These are phyloP conservation scores for Tetrapisispora nanseiensis DNA, from an alignment of 805 yeast species.

Conservation along the genomic window DNA sequence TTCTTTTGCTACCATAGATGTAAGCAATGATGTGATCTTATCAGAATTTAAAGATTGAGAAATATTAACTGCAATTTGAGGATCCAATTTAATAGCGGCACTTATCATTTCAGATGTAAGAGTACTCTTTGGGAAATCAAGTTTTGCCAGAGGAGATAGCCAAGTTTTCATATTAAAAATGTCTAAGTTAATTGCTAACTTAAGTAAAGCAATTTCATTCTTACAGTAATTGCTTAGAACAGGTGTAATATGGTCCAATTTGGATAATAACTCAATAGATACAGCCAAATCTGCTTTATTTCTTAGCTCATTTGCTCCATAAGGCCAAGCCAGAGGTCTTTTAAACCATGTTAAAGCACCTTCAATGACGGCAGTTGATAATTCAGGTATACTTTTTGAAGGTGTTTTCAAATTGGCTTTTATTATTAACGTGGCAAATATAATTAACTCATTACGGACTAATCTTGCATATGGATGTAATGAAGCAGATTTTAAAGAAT, in stretches of 20 bases:
- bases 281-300: constrained; percentile 58
- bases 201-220: constrained; percentile 43
- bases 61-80: constrained; percentile 62
- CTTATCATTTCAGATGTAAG: constrained; percentile 32
- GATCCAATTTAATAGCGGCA: constrained; percentile 56
- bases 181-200: constrained; percentile 67
- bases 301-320: constrained; percentile 69
- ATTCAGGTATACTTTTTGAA: constrained; percentile 34
- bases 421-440: constrained; percentile 57
- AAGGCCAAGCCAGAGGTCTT: constrained; percentile 57
- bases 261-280: constrained; percentile 40
- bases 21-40: constrained; percentile 30
- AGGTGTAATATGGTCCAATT: constrained; percentile 12
- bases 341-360: constrained; percentile 77
- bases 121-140: constrained; percentile 30
- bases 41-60: constrained; percentile 42
- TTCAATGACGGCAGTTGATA: constrained; percentile 43
- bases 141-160: constrained; percentile 40
- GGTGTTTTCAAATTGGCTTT: constrained; percentile 42
- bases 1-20: constrained; percentile 37
- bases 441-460: constrained; percentile 62
- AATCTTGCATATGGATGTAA: constrained; percentile 74
- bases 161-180: constrained; percentile 63
- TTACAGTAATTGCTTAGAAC: constrained; percentile 28
- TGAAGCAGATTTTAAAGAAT: constrained; percentile 48